These are phyloP conservation scores for Straminergon stramineum DNA, from an alignment of 225 moss, liverwort and hornwort genomes.

Conservation along the genomic window DNA sequence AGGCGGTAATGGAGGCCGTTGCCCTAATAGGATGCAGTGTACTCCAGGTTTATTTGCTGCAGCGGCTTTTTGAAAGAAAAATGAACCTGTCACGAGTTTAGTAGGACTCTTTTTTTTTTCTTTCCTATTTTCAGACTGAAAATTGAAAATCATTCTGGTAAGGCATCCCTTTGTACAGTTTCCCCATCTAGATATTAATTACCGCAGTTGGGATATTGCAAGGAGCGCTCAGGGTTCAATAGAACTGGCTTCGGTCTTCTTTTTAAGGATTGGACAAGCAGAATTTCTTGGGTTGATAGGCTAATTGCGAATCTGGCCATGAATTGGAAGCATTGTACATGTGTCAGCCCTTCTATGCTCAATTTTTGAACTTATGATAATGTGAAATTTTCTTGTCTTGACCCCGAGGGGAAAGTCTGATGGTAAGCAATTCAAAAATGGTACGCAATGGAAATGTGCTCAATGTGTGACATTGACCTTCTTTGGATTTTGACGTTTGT, in stretches of 20 bases:
- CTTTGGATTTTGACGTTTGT: not conserved
- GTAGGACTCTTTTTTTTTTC: not conserved
- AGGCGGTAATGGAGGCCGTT: conserved; percentile 43
- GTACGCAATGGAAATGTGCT: not conserved
- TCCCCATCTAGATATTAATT: not conserved
- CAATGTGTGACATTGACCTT: not conserved
- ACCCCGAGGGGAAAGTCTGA: not conserved
- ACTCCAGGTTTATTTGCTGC: conserved; percentile 65
- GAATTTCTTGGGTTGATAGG: not conserved
- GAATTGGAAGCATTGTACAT: not conserved
- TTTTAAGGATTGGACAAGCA: not conserved
- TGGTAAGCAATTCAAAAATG: not conserved
- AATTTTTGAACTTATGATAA: not conserved
- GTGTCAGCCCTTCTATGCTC: not conserved
- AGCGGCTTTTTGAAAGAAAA: conserved; percentile 64
- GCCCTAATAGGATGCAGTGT: conserved; percentile 64
- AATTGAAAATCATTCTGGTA: not conserved
- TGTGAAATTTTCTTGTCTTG: not conserved
- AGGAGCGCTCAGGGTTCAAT: not conserved
- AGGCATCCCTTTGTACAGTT: not conserved
- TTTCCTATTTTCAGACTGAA: not conserved
- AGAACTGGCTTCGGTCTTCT: not conserved
- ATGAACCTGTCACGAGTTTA: conserved; percentile 64
- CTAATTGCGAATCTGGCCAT: not conserved
- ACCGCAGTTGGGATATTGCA: not conserved